Evolutionary conservation across 345 rosid species (phyloP).

Genomic region (Cardamine chenopodiifolia): DNA sequence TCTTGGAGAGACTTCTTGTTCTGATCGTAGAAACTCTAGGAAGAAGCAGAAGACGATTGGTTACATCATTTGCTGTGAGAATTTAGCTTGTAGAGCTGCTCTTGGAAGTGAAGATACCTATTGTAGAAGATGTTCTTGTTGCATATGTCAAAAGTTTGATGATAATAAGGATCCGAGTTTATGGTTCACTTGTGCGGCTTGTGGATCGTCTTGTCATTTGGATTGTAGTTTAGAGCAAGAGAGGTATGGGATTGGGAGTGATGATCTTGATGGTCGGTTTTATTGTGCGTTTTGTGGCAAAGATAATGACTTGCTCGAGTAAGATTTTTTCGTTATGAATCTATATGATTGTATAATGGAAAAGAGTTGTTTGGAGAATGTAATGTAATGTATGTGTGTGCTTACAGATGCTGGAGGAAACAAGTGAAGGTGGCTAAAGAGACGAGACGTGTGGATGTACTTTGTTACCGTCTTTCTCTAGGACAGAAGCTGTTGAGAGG

Average conservation of each 20-base stretch:
- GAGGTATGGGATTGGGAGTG: conserved; percentile 63
- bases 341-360: not conserved
- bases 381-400: conserved; percentile 10
- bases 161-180: conserved; percentile 96
- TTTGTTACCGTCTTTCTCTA: conserved; percentile 80
- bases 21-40: conserved; percentile 52
- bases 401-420: conserved; percentile 86
- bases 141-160: conserved; percentile 77
- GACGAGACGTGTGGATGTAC: conserved; percentile 82
- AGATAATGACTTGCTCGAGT: conserved; percentile 87
- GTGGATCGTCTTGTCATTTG: conserved; percentile 90
- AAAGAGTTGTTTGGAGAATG: conserved; percentile 1
- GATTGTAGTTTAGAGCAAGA: conserved; percentile 82
- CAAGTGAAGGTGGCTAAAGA: conserved; percentile 74
- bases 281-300: conserved; percentile 73
- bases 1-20: conserved; percentile 38
- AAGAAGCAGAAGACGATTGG: conserved; percentile 64
- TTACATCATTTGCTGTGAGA: conserved; percentile 67
- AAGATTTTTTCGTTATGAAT: conserved; percentile 22
- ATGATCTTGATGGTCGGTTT: conserved; percentile 75
- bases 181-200: conserved; percentile 82
- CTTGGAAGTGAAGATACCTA: conserved; percentile 60
- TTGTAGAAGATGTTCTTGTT: conserved; percentile 93
- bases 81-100: conserved; percentile 83
- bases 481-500: conserved; percentile 74